Base-by-base conservation (phyloP, 2,329 filamentous ascomycete genomes). In the Monosporascus cannonballus region DNA sequence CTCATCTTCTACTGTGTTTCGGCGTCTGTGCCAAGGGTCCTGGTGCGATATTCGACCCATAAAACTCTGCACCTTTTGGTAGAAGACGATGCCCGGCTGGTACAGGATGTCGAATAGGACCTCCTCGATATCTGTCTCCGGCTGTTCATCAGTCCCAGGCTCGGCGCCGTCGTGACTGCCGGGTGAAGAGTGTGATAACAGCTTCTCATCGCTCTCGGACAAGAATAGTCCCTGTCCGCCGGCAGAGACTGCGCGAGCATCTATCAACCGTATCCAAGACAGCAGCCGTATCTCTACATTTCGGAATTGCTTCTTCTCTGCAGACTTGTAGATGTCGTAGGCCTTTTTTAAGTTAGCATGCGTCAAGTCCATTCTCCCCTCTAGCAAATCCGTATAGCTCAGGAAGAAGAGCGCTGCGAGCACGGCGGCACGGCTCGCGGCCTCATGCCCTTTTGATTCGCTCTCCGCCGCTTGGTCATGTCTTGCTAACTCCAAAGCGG, bases 1-100 rank as follows among this genome's bases (percentile, higher is more conserved):
- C 65, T 82, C 78, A 59, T 82, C 79, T 48, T 80, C 73, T 9
- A 82, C 79, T 0, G 78, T 82, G 4, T 78, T 78, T 7, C 79
- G 72, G 24, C 72, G 73, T 11, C 79, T 73, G 60, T 82, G 78
- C 76, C 77, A 81, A 1, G 73, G 78, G 51, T 81, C 78, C 50
- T 82, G 81, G 51, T 76, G 73, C 6, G 78, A 77, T 47, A 82
- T 80, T 5, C 77, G 71, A 2, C 79, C 79, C 68, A 80, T 80
- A 60, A 81, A 80, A 36, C 74, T 77, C 60, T 80, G 79, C 0
- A 81, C 76, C 54, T 80, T 78, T 51, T 82, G 78, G 56, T 79
- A 83, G 62, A 83, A 83, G 3, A 77, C 67, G 20, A 80, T 74
- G 0, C 78, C 78, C 0, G 78, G 78, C n/a, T 79, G 75, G 56